These are phyloP conservation scores for Rhodamnia argentea DNA, from an alignment of 345 rosid species.

Conservation along the genomic window DNA sequence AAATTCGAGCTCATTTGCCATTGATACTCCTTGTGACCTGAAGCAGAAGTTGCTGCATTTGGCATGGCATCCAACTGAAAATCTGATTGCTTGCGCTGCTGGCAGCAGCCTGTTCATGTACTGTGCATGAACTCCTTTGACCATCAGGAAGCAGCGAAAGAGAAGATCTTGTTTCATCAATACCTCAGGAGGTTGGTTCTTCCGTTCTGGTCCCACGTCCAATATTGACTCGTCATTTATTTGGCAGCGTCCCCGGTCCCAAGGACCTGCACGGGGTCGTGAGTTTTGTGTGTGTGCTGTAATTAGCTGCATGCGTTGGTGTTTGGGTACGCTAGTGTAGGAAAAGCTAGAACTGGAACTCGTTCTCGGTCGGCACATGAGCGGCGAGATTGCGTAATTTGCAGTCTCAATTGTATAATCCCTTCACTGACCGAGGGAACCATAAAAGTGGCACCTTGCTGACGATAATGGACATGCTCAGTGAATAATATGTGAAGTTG, in stretches of 20 bases:
- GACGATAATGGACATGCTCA: not conserved
- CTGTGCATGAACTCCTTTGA: constrained; percentile 18
- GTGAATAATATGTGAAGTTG: not conserved
- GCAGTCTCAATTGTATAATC: not conserved
- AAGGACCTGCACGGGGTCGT: not conserved
- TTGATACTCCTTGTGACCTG: constrained; percentile 18
- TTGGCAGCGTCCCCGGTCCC: not conserved
- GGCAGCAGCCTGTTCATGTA: constrained; percentile 53
- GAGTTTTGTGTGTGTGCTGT: not conserved
- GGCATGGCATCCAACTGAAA: constrained; percentile 50
- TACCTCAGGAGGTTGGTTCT: not conserved
- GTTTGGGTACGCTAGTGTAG: not conserved
- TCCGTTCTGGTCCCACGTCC: not conserved
- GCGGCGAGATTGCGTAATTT: not conserved
- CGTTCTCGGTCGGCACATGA: not conserved
- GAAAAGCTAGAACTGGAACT: not conserved
- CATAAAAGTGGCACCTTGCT: not conserved
- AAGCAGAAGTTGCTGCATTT: constrained; percentile 42
- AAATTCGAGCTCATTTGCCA: constrained; percentile 8
- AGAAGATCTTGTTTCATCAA: not conserved
- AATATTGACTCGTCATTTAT: not conserved
- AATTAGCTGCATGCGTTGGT: not conserved
- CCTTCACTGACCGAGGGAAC: not conserved
- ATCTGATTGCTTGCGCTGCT: constrained; percentile 48
- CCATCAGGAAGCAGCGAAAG: not conserved